Evolutionary conservation across 352 stramenopile species (phyloP), one percentile per base, ranked within the genome.

Genomic region (Pythium utonaiense): DNA sequence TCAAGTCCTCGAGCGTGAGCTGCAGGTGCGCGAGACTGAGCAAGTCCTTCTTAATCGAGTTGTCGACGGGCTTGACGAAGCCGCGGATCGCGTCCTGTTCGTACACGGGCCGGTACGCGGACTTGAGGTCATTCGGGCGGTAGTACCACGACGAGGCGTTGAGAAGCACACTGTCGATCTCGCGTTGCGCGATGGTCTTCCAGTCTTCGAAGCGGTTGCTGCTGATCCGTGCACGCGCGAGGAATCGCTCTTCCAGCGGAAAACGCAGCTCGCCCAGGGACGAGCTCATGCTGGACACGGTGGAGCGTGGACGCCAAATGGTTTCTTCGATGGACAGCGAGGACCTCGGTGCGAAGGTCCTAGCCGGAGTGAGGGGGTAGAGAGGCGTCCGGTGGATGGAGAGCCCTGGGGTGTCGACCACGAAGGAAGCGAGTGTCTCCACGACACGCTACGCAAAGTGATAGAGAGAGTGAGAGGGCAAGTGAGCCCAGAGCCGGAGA

Each of bases 141-240:
- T 68, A 67, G 60, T 72, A 72, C 65, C 65, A 72, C n/a, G 65
- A 72, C 31, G 42, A 53, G 3, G 60, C 53, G 40, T 72, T 62
- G 25, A n/a, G 16, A 6, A 72, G 53, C 12, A 72, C 54, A 21
- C n/a, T 22, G 27, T 59, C 60, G 40, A 72, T 55, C 22, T 72
- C 65, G 19, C 53, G 60, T 19, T 65, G 49, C 6, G 65, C 65
- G 13, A 22, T 57, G 5, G 42, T 21, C 28, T 60, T 60, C 64
- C 64, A 70, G 47, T 70, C 57, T 31, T 70, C 64, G n/a, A 70
- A 63, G 34, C 64, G 57, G 40, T 64, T 66, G 41, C 51, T 61
- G 53, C 19, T 64, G 52, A 70, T 52, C 31, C 58, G 64, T 44
- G 57, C 64, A 30, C 41, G 64, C 27, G 64, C 49, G 33, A 70